Evolutionary conservation across 805 yeast genomes (phyloP).

Genomic region (Maudiozyma saulgeensis): DNA sequence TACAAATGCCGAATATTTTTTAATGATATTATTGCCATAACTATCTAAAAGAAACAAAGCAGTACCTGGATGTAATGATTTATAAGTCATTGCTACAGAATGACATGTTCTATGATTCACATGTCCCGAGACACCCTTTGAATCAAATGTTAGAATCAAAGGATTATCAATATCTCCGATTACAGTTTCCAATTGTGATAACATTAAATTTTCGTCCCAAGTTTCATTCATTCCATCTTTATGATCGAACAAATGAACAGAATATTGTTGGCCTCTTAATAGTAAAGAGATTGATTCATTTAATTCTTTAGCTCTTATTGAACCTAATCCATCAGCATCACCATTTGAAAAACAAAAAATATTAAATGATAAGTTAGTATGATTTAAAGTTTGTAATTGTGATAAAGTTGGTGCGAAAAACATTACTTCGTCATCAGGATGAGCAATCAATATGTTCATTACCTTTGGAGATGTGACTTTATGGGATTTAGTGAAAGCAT

Average conservation of each 20-base stretch:
- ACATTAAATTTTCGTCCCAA: slow-evolving; percentile 46
- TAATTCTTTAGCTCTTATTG: slow-evolving; percentile 51
- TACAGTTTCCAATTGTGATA: slow-evolving; percentile 4
- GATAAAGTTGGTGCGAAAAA: slow-evolving; percentile 66
- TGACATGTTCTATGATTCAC: slow-evolving; percentile 70
- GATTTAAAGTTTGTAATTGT: slow-evolving; percentile 9
- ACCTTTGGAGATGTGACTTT: not conserved
- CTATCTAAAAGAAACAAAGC: slow-evolving; percentile 3
- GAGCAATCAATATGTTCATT: slow-evolving; percentile 59
- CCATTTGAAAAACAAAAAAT: slow-evolving; percentile 73
- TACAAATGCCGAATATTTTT: slow-evolving; percentile 20
- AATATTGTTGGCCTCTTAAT: slow-evolving; percentile 7
- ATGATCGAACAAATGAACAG: slow-evolving; percentile 30
- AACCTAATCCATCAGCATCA: slow-evolving; percentile 65
- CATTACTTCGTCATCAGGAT: slow-evolving; percentile 98
- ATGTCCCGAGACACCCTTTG: slow-evolving; percentile 73
- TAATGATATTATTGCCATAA: slow-evolving; percentile 7
- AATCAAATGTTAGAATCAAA: slow-evolving; percentile 69
- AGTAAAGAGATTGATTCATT: slow-evolving; percentile 16
- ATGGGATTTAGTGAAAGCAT: not conserved
- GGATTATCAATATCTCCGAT: slow-evolving; percentile 3
- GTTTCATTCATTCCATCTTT: slow-evolving; percentile 57
- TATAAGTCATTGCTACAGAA: slow-evolving; percentile 35
- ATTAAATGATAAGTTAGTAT: slow-evolving; percentile 29
- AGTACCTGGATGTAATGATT: not conserved